Evolutionary conservation across 208 protist genomes (phyloP).

Genomic region (Herpetomonas samuelpessoai): DNA sequence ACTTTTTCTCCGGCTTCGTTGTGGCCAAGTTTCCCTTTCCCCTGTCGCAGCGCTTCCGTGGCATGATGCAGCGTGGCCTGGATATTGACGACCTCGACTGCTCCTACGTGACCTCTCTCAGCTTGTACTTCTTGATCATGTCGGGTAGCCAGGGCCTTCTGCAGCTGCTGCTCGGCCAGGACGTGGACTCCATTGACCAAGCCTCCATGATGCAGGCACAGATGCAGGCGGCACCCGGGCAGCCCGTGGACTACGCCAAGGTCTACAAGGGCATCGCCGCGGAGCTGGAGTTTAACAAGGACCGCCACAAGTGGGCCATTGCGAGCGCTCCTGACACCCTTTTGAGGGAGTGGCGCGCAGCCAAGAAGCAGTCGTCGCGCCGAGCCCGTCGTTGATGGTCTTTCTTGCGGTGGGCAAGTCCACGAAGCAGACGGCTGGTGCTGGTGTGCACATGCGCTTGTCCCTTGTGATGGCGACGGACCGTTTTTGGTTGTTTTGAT

Average conservation of each 20-base stretch:
- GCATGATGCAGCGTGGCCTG: conserved; percentile 95
- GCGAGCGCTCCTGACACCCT: conserved; percentile 62
- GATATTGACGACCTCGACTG: conserved; percentile 94
- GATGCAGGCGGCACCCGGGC: conserved; percentile 39
- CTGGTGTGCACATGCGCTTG: too few relatives aligned
- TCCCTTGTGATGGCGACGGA: too few relatives aligned
- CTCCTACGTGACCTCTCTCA: conserved; percentile 94
- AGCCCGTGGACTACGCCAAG: conserved; percentile 75
- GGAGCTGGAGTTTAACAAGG: conserved; percentile 69
- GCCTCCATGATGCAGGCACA: conserved; percentile 46
- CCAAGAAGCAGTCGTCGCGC: conserved; percentile 4
- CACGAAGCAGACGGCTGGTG: too few relatives aligned
- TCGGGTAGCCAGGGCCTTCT: conserved; percentile 93
- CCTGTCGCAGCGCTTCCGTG: conserved; percentile 90
- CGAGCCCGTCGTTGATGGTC: not conserved
- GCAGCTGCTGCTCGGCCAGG: conserved; percentile 88
- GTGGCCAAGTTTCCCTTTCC: conserved; percentile 96
- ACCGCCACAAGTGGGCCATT: conserved; percentile 70
- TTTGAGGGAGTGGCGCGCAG: conserved; percentile 49
- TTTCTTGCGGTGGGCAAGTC: not conserved
- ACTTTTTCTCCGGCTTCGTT: conserved; percentile 97
- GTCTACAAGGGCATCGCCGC: conserved; percentile 76
- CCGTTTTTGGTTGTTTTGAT: too few relatives aligned
- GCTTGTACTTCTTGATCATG: conserved; percentile 96
- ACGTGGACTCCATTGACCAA: conserved; percentile 42